phyloP scores from a whole-genome alignment of 768 basidiomycete species.

The Porpolomopsis calyptriformis region DNA sequence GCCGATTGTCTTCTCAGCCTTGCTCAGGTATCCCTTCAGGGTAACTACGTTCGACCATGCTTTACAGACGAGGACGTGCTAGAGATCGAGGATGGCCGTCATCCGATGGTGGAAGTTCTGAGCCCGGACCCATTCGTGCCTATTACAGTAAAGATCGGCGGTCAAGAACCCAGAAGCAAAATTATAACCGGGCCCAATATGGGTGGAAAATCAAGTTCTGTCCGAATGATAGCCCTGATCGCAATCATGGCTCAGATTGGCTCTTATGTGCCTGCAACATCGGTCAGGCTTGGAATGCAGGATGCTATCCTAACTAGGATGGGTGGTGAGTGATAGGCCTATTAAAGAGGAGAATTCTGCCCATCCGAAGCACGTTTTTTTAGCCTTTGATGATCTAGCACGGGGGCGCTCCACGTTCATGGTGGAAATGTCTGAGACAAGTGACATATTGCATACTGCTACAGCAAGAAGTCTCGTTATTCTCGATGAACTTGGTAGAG shows the following conservation, averaged over 20 bases:
- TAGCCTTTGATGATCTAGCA: conserved; percentile 80
- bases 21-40: conserved; percentile 64
- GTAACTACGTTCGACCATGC: conserved; percentile 67
- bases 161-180: conserved; percentile 39
- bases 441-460: conserved; percentile 73
- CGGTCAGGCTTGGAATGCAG: conserved; percentile 65
- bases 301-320: conserved; percentile 84
- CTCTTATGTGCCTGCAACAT: conserved; percentile 76
- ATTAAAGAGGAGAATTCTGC: too few relatives aligned
- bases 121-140: conserved; percentile 77
- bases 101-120: conserved; percentile 85
- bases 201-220: conserved; percentile 82
- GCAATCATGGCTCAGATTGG: conserved; percentile 87
- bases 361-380: too few relatives aligned
- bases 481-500: conserved; percentile 81
- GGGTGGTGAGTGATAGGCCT: conserved; percentile 52
- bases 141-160: conserved; percentile 64
- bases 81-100: conserved; percentile 74
- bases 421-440: conserved; percentile 94
- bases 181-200: conserved; percentile 82
- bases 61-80: conserved; percentile 59
- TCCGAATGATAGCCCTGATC: conserved; percentile 69
- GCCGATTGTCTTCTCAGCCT: conserved; percentile 85
- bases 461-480: conserved; percentile 75
- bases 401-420: conserved; percentile 90